Evolutionary conservation across 2,329 filamentous ascomycete genomes (phyloP).

Genomic region (Colletotrichum graminicola): DNA sequence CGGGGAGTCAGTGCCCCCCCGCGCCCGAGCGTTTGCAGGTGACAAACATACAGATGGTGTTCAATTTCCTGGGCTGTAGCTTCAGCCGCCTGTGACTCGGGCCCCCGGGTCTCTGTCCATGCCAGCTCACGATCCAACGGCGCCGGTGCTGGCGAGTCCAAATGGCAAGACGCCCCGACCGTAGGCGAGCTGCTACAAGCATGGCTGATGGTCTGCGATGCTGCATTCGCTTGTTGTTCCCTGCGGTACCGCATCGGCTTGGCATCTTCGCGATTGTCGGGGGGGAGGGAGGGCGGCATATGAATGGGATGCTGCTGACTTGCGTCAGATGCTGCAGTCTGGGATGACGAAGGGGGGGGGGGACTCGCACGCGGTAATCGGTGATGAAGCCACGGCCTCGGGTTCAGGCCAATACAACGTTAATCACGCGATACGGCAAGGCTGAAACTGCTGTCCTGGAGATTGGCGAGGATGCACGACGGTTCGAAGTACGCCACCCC

Average conservation of each 20-base stretch:
- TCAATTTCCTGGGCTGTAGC: background rate
- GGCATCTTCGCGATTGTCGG: background rate
- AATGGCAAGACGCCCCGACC: background rate
- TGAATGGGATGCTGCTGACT: background rate
- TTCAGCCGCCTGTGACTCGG: background rate
- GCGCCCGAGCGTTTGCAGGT: conserved; percentile 25
- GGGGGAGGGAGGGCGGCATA: background rate
- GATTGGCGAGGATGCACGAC: background rate
- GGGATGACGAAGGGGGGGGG: background rate
- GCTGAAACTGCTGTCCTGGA: conserved; percentile 7
- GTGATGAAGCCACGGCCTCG: background rate
- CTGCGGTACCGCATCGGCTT: background rate
- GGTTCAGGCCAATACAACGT: background rate
- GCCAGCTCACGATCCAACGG: conserved; percentile 4
- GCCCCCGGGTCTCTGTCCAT: background rate
- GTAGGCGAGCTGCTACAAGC: background rate
- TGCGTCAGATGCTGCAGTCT: background rate
- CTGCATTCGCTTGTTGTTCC: background rate
- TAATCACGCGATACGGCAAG: conserved; percentile 1
- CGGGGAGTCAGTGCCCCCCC: conserved; percentile 19
- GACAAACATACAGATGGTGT: conserved; percentile 16
- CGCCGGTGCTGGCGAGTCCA: conserved; percentile 3
- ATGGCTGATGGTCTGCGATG: background rate
- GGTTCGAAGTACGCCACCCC: conserved; percentile 17
- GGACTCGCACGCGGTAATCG: background rate